A percentile compares a stretch with the other conserved stretches of the same genome.
Evolutionary conservation across 176 grass and related monocot genomes (phyloP).

Genomic region (Lolium perenne): DNA sequence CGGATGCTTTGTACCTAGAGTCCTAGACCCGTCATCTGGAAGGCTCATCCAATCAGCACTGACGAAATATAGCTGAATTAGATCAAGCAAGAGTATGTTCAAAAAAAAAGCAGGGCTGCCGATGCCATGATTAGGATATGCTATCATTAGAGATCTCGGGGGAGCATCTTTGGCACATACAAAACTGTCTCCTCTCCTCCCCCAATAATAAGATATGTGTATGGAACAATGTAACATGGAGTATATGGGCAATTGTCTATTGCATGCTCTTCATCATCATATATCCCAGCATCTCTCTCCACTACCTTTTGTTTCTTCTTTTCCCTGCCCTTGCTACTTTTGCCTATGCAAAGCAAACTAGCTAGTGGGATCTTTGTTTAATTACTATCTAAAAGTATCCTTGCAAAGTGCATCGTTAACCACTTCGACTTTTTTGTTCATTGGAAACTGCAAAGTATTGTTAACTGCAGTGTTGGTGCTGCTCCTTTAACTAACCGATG

Average conservation of each 20-base stretch:
- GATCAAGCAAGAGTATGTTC: not conserved
- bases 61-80: not conserved
- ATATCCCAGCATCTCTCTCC: constrained; percentile 33
- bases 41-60: not conserved
- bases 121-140: constrained; percentile 62
- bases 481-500: constrained; percentile 46
- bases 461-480: constrained; percentile 40
- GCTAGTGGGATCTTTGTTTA: constrained; percentile 29
- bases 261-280: constrained; percentile 31
- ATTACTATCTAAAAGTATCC: not conserved
- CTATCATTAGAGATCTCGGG: constrained; percentile 55
- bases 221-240: constrained; percentile 66
- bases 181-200: constrained; percentile 20
- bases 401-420: constrained; percentile 36
- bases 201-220: constrained; percentile 43
- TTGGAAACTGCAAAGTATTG: constrained; percentile 43
- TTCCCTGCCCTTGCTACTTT: constrained; percentile 48
- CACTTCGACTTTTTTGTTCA: not conserved
- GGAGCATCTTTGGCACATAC: constrained; percentile 52
- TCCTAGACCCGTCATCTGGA: constrained; percentile 6
- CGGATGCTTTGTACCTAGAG: not conserved
- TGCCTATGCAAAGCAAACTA: constrained; percentile 28
- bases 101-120: not conserved
- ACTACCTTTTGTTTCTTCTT: constrained; percentile 45
- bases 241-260: constrained; percentile 35